Evolutionary conservation across 1,284 basidiomycete species (phyloP).

Genomic region (Microbotryum saponariae): DNA sequence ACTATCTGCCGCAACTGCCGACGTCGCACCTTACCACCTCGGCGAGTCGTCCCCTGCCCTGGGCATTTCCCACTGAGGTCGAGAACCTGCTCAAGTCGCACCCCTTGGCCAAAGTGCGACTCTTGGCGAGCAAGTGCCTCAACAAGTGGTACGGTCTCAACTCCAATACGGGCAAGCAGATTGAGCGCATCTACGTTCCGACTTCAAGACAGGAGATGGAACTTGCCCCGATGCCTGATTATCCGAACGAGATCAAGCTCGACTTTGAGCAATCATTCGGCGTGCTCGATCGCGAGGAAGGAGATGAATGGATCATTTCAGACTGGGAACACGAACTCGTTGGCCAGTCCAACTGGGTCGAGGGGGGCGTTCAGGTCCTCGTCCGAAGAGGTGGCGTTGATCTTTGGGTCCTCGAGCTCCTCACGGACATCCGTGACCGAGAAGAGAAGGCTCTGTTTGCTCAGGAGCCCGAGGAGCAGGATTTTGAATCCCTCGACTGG

Average conservation of each 20-base stretch:
- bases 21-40: slow-evolving; percentile 9
- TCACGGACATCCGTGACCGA: slow-evolving; percentile 9
- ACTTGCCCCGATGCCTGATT: slow-evolving; percentile 16
- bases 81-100: slow-evolving; percentile 29
- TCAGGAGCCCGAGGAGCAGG: background rate
- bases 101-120: slow-evolving; percentile 26
- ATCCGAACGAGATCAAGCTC: slow-evolving; percentile 13
- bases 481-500: background rate
- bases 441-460: slow-evolving; percentile 5
- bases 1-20: slow-evolving; percentile 21
- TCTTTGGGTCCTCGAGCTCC: slow-evolving; percentile 25
- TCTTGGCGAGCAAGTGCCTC: slow-evolving; percentile 33
- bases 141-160: slow-evolving; percentile 31
- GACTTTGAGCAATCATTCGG: slow-evolving; percentile 19
- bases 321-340: background rate
- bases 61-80: slow-evolving; percentile 26
- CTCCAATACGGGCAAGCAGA: slow-evolving; percentile 22
- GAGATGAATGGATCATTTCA: slow-evolving; percentile 15
- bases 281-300: slow-evolving; percentile 6
- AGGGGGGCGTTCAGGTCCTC: slow-evolving; percentile 28
- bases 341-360: slow-evolving; percentile 14
- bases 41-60: slow-evolving; percentile 11
- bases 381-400: slow-evolving; percentile 17
- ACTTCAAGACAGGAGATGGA: background rate
- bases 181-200: slow-evolving; percentile 14